phyloP scores from a whole-genome alignment of 2,329 filamentous ascomycete species.

The Aspergillus viridinutans region DNA sequence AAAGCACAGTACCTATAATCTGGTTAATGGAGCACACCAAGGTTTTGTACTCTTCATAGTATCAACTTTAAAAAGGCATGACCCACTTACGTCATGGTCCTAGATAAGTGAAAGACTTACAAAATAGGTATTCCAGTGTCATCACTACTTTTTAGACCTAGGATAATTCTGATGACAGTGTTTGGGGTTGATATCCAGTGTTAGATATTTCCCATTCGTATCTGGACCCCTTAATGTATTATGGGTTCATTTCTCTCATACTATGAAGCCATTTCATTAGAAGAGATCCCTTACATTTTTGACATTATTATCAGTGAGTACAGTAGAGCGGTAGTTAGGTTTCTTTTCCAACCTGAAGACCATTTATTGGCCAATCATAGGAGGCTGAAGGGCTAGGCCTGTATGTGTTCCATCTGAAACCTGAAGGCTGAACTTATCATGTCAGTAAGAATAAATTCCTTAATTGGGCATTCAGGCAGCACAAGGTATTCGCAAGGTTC shows the following conservation, averaged over 20 bases:
- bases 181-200: background rate
- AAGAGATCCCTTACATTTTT: background rate
- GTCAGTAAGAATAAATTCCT: background rate
- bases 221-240: background rate
- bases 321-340: background rate
- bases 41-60: background rate
- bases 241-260: no score
- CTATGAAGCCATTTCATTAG: no score
- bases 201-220: background rate
- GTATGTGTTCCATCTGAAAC: background rate
- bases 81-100: background rate
- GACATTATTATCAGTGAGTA: background rate
- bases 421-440: background rate
- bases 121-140: background rate
- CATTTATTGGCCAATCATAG: no score
- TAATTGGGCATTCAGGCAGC: constrained; percentile 24
- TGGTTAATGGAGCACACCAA: no score
- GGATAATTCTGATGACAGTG: background rate
- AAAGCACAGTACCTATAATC: no score
- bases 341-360: no score
- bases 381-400: no score
- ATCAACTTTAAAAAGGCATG: background rate
- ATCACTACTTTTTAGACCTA: background rate
- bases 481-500: constrained; percentile 3
- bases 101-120: background rate